Conservation (phyloP, 2,329 filamentous ascomycete genomes). For the Cyphellophora europaea region DNA sequence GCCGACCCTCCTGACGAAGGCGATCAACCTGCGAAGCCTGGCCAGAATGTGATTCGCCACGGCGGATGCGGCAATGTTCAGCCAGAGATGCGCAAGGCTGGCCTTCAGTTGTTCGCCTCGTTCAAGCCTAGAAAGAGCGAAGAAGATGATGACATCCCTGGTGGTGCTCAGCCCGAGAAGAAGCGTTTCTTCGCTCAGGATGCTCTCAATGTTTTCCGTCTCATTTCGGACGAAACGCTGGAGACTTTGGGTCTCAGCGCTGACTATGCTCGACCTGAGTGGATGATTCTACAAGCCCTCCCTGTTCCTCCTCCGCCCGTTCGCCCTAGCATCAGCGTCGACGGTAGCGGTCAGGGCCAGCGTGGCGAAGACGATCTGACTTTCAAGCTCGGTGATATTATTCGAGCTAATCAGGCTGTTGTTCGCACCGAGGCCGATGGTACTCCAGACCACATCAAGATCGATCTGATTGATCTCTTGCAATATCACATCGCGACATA, state of each 20-base stretch:
- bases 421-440: slow-evolving; percentile 84
- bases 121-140: slow-evolving; percentile 63
- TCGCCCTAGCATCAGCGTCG: slow-evolving; percentile 92
- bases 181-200: slow-evolving; percentile 72
- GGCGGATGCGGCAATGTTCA: slow-evolving; percentile 90
- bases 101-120: slow-evolving; percentile 68
- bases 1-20: slow-evolving; percentile 61
- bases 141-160: slow-evolving; percentile 57
- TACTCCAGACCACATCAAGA: slow-evolving; percentile 79
- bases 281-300: slow-evolving; percentile 94
- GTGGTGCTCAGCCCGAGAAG: slow-evolving; percentile 64
- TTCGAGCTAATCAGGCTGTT: slow-evolving; percentile 93
- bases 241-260: slow-evolving; percentile 82
- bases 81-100: slow-evolving; percentile 78
- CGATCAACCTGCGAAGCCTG: slow-evolving; percentile 56
- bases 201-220: slow-evolving; percentile 77
- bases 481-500: slow-evolving; percentile 98
- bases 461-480: slow-evolving; percentile 82
- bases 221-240: slow-evolving; percentile 73
- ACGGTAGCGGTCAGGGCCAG: slow-evolving; percentile 83
- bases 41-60: slow-evolving; percentile 45
- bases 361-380: slow-evolving; percentile 98
- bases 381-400: slow-evolving; percentile 97
- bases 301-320: slow-evolving; percentile 94
- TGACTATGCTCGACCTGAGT: slow-evolving; percentile 92